Conservation (phyloP, 2,329 filamentous ascomycete genomes). For the Xylaria arbuscula region DNA sequence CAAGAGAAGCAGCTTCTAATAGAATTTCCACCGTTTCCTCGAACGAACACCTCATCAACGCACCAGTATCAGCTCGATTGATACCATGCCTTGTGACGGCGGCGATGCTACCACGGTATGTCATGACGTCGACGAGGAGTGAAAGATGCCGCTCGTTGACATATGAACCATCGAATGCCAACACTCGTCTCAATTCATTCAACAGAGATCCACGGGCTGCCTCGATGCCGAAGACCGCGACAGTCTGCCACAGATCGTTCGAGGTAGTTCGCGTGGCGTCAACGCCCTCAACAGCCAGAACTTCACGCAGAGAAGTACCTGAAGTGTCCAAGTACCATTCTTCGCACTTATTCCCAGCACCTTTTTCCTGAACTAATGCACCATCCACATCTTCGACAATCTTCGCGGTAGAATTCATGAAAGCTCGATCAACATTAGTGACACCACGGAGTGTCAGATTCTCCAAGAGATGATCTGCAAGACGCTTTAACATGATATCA, state of each 20-base stretch:
- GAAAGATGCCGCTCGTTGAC: conserved; percentile 99
- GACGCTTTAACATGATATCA: conserved; percentile 90
- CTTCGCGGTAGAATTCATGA: conserved; percentile 84
- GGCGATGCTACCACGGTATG: conserved; percentile 90
- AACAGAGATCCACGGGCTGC: conserved; percentile 88
- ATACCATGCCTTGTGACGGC: conserved; percentile 98
- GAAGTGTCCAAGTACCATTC: conserved; percentile 98
- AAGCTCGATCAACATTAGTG: conserved; percentile 86
- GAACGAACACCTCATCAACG: conserved; percentile 98
- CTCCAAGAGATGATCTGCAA: conserved; percentile 91
- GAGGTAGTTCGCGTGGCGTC: conserved; percentile 88
- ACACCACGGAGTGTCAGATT: conserved; percentile 93
- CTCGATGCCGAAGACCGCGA: conserved; percentile 96
- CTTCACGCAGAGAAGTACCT: conserved; percentile 85
- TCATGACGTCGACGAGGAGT: conserved; percentile 97
- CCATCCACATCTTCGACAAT: conserved; percentile 77
- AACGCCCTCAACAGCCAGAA: conserved; percentile 88
- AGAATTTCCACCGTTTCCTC: conserved; percentile 99
- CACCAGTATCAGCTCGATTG: conserved; percentile 97
- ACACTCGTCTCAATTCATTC: conserved; percentile 87
- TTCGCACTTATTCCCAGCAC: conserved; percentile 78
- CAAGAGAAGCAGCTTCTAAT: conserved; percentile 91
- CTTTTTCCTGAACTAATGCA: conserved; percentile 77
- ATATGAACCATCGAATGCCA: conserved; percentile 99
- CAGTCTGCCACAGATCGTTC: conserved; percentile 94